These are phyloP conservation scores for Schrenkiella parvula DNA, from an alignment of 345 rosid genomes.

Conservation along the genomic window DNA sequence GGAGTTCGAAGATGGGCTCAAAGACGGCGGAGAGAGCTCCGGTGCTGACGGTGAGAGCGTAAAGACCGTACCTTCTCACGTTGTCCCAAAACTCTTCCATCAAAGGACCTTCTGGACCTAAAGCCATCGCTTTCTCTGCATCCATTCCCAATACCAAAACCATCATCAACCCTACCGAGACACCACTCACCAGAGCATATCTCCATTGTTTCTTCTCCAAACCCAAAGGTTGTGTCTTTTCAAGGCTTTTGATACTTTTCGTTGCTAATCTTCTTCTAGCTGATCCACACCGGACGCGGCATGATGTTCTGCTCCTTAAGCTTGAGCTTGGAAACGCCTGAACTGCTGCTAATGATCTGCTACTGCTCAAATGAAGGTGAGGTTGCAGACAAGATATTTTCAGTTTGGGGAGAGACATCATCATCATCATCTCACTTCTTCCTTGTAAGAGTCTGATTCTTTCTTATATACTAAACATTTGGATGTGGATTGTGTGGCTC, in stretches of 20 bases:
- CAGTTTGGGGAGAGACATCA: conserved; percentile 23
- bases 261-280: conserved; percentile 4
- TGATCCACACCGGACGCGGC: conserved; percentile 3
- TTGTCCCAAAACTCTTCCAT: conserved; percentile 97
- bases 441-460: neutral
- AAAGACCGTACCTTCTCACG: conserved; percentile 88
- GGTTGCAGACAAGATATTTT: conserved; percentile 27
- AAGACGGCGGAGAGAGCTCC: conserved; percentile 77
- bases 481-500: conserved; percentile 28
- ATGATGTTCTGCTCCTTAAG: conserved; percentile 16
- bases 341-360: conserved; percentile 10
- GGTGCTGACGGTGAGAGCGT: conserved; percentile 88
- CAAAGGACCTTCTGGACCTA: conserved; percentile 90
- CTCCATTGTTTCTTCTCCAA: conserved; percentile 38
- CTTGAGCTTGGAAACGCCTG: conserved; percentile 25
- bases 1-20: conserved; percentile 58
- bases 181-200: conserved; percentile 46
- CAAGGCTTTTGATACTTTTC: neutral
- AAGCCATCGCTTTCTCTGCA: conserved; percentile 62
- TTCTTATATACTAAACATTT: neutral
- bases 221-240: conserved; percentile 8
- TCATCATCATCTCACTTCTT: neutral
- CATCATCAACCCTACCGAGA: conserved; percentile 51
- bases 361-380: conserved; percentile 10
- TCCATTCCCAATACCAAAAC: conserved; percentile 44